Evolutionary conservation across 305 asterid genomes (phyloP).

Genomic region (Coffea humblotiana): DNA sequence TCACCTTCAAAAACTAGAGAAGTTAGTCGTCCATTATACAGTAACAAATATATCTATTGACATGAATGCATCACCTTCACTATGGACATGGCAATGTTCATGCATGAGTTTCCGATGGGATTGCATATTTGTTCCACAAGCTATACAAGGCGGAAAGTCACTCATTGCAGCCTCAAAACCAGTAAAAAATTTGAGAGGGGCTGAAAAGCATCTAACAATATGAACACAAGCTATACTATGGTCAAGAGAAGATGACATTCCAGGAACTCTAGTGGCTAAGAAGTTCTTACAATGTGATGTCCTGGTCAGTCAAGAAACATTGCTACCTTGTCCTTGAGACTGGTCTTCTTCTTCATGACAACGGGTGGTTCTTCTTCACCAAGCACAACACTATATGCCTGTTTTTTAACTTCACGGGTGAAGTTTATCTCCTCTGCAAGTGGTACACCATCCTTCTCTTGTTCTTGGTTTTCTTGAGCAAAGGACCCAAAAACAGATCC

Average conservation of each 20-base stretch:
- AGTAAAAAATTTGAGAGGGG: no score
- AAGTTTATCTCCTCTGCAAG: constrained; percentile 22
- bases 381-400: constrained; percentile 8
- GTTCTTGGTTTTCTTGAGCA: constrained; percentile 33
- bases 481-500: constrained; percentile 45
- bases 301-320: constrained; percentile 36
- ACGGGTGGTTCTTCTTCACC: constrained; percentile 21
- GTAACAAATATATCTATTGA: no score
- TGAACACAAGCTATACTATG: no score
- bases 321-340: constrained; percentile 49
- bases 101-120: no score
- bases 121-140: no score
- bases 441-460: constrained; percentile 25
- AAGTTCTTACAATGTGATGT: not conserved
- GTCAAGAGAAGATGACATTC: not conserved
- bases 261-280: not conserved
- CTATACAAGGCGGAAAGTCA: no score
- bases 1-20: no score
- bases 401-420: constrained; percentile 21
- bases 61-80: no score
- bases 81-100: no score
- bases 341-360: constrained; percentile 42
- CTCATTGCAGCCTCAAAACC: no score
- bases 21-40: no score
- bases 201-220: no score